phyloP scores from a whole-genome alignment of 352 stramenopile species.

The Elongisporangium anandrum region DNA sequence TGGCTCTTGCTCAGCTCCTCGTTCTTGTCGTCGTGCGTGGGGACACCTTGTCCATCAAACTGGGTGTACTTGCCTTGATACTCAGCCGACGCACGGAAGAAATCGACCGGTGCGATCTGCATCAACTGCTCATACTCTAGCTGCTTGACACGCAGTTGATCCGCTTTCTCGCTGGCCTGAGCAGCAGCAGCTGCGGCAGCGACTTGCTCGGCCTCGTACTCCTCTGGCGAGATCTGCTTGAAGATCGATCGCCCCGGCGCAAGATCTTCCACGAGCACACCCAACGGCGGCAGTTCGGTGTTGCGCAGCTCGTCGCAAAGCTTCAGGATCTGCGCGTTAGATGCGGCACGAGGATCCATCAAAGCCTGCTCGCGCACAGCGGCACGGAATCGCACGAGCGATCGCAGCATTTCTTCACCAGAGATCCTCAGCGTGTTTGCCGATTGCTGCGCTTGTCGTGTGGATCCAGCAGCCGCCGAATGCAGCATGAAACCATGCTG shows the following conservation, averaged over 20 bases:
- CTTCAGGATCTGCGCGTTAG: conserved; percentile 39
- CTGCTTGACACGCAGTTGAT: conserved; percentile 32
- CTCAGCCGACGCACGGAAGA: conserved; percentile 43
- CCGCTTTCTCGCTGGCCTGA: conserved; percentile 3
- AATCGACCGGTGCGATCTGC: conserved; percentile 50
- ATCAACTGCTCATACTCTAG: conserved; percentile 58
- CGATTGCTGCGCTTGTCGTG: conserved; percentile 3
- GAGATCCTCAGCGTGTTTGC: conserved; percentile 4
- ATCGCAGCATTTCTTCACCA: conserved; percentile 33
- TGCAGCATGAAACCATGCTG: conserved; percentile 14
- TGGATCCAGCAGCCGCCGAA: neutral
- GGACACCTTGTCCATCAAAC: conserved; percentile 58
- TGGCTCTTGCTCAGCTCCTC: conserved; percentile 57
- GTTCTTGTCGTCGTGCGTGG: conserved; percentile 31
- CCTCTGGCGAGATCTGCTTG: conserved; percentile 41
- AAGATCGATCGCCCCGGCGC: conserved; percentile 52
- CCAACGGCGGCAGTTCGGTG: conserved; percentile 40
- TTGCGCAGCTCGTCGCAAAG: conserved; percentile 67
- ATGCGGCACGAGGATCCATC: conserved; percentile 27
- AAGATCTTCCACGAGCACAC: conserved; percentile 70
- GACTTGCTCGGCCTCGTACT: conserved; percentile 18
- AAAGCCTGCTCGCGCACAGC: conserved; percentile 54
- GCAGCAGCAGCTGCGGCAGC: conserved; percentile 6
- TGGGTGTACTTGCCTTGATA: conserved; percentile 41
- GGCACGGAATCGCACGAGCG: conserved; percentile 60